phyloP scores from a whole-genome alignment of 163 green algal genomes.

The Prototheca stagnorum region DNA sequence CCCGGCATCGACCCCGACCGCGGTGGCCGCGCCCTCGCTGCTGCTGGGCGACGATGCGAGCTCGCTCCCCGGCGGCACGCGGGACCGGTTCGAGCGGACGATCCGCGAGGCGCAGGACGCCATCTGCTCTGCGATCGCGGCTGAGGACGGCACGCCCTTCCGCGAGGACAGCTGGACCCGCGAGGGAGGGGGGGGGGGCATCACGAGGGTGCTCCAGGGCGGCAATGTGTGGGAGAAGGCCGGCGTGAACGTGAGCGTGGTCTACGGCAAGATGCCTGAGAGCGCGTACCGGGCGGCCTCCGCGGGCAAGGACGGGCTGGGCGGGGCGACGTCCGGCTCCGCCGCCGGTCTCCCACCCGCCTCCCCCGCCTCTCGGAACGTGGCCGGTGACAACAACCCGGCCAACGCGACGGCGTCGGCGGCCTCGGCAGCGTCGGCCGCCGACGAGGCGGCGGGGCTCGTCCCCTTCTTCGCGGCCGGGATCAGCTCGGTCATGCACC shows the following conservation, averaged over 20 bases:
- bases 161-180: constrained; percentile 86
- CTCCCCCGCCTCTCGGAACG: too few species aligned
- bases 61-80: constrained; percentile 53
- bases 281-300: constrained; percentile 83
- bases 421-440: too few species aligned
- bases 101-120: constrained; percentile 81
- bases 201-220: constrained; percentile 78
- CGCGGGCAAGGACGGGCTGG: constrained; percentile 14
- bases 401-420: too few species aligned
- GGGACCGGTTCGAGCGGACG: constrained; percentile 70
- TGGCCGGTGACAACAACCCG: too few species aligned
- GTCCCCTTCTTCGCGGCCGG: constrained; percentile 97
- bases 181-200: constrained; percentile 78
- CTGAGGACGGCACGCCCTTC: constrained; percentile 80
- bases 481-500: constrained; percentile 96
- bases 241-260: constrained; percentile 94
- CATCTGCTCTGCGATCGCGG: constrained; percentile 73
- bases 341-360: too few species aligned
- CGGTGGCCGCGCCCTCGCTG: too few species aligned
- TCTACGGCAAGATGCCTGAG: constrained; percentile 94
- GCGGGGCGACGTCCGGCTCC: too few species aligned
- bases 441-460: constrained; percentile 17
- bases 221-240: constrained; percentile 99
- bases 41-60: too few species aligned
- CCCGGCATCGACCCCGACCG: too few species aligned